A percentile compares a stretch with the other conserved stretches of the same genome.
These are phyloP conservation scores for Microthyrium microscopicum DNA, from an alignment of 2,329 filamentous ascomycete genomes.

Conservation along the genomic window DNA sequence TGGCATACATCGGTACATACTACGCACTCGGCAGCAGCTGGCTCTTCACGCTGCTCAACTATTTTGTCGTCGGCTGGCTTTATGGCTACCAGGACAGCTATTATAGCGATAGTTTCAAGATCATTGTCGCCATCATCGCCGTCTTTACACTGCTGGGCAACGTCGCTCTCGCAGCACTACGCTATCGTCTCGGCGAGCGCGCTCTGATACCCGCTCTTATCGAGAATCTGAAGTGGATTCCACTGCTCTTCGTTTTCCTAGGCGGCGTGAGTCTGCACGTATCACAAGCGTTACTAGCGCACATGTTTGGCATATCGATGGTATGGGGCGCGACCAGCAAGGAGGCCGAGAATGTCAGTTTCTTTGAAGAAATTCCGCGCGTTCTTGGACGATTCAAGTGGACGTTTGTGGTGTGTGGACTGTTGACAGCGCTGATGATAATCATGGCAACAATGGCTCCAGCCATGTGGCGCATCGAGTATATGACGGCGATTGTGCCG, in stretches of 20 bases:
- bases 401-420: constrained; percentile 35
- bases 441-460: constrained; percentile 31
- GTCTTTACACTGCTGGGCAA: constrained; percentile 65
- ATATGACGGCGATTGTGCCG: constrained; percentile 44
- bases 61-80: constrained; percentile 61
- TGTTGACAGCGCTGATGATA: constrained; percentile 31
- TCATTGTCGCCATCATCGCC: constrained; percentile 66
- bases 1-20: constrained; percentile 66
- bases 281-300: constrained; percentile 22
- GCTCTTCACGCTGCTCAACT: constrained; percentile 57
- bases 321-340: constrained; percentile 41
- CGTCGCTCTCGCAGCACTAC: constrained; percentile 52
- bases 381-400: constrained; percentile 40
- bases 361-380: constrained; percentile 38
- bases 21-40: constrained; percentile 63
- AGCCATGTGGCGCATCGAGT: constrained; percentile 37
- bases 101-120: constrained; percentile 62
- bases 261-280: constrained; percentile 24
- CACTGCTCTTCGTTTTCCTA: constrained; percentile 23
- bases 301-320: constrained; percentile 25
- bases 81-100: constrained; percentile 66
- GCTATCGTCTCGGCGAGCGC: constrained; percentile 52
- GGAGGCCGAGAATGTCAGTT: constrained; percentile 39
- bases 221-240: constrained; percentile 51
- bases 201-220: constrained; percentile 36